These are phyloP conservation scores for Asterophora parasitica DNA, from an alignment of 768 basidiomycete genomes.

Conservation along the genomic window DNA sequence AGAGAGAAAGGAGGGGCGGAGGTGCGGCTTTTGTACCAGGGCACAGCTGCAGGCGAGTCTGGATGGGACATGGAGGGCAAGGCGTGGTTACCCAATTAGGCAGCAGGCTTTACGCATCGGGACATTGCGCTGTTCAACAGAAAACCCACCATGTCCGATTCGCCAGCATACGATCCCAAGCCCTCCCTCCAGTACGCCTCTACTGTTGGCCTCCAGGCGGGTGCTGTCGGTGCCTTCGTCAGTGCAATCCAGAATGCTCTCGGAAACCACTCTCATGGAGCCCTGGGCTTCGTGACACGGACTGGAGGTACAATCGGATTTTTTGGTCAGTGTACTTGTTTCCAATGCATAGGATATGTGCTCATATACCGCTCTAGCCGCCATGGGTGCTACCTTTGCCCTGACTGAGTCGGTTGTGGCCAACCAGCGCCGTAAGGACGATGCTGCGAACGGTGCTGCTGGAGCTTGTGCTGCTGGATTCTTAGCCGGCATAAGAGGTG, in stretches of 20 bases:
- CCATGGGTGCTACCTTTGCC: slow-evolving; percentile 84
- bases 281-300: slow-evolving; percentile 81
- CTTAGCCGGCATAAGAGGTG: slow-evolving; percentile 81
- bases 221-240: slow-evolving; percentile 61
- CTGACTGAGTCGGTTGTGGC: slow-evolving; percentile 77
- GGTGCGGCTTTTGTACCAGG: slow-evolving; percentile 34
- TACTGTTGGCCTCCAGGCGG: slow-evolving; percentile 57
- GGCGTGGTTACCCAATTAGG: slow-evolving; percentile 13
- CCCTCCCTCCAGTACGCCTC: slow-evolving; percentile 53
- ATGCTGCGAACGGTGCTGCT: slow-evolving; percentile 76
- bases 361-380: slow-evolving; percentile 47
- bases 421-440: slow-evolving; percentile 74
- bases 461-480: slow-evolving; percentile 94
- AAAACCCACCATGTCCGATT: slow-evolving; percentile 30
- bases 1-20: slow-evolving; percentile 37
- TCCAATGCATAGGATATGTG: background rate
- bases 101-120: slow-evolving; percentile 25
- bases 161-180: slow-evolving; percentile 41
- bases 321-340: slow-evolving; percentile 63
- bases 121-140: slow-evolving; percentile 19
- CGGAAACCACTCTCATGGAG: slow-evolving; percentile 70
- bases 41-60: slow-evolving; percentile 6
- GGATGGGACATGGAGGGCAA: slow-evolving; percentile 3
- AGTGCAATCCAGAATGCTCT: slow-evolving; percentile 76
- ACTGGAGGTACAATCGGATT: slow-evolving; percentile 88